Conservation (phyloP, 2,329 filamentous ascomycete species). For the Neocatenulostroma microsporum region DNA sequence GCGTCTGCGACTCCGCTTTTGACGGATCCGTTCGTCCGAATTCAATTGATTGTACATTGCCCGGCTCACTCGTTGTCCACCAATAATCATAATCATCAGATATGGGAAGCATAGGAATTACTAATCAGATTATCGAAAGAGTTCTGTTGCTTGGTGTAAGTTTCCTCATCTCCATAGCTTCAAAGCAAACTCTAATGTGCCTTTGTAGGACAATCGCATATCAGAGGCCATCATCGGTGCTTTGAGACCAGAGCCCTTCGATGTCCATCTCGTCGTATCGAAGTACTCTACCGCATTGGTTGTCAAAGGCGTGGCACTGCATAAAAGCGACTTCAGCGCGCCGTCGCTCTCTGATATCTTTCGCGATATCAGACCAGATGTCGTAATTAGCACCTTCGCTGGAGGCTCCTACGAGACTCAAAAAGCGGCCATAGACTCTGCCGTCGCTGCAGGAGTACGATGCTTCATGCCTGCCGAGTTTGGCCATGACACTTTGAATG, state of each 20-base stretch:
- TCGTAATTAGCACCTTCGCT: constrained; percentile 22
- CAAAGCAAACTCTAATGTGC: constrained; percentile 3
- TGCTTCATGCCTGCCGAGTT: constrained; percentile 22
- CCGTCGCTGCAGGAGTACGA: constrained; percentile 12
- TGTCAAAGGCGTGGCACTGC: constrained; percentile 7
- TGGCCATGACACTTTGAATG: constrained; percentile 26
- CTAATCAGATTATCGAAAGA: constrained; percentile 5
- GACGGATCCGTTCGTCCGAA: too few relatives aligned
- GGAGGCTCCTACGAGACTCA: constrained; percentile 22
- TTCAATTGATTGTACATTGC: too few relatives aligned
- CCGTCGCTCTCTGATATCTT: constrained; percentile 23
- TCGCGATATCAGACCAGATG: constrained; percentile 14
- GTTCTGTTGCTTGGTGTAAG: constrained; percentile 17
- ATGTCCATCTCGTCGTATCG: constrained; percentile 12
- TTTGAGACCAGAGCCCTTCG: constrained; percentile 2
- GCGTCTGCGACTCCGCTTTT: too few relatives aligned
- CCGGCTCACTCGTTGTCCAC: too few relatives aligned
- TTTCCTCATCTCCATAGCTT: not conserved
- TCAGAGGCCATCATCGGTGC: constrained; percentile 12
- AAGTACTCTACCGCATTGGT: constrained; percentile 5
- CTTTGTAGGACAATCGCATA: constrained; percentile 15
- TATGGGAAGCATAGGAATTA: not conserved
- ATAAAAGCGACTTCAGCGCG: constrained; percentile 26
- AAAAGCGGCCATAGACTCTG: constrained; percentile 18
- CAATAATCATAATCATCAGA: not conserved